Evolutionary conservation across 164 flowering plant genomes (phyloP).

Genomic region (Magnolia changhungtana): DNA sequence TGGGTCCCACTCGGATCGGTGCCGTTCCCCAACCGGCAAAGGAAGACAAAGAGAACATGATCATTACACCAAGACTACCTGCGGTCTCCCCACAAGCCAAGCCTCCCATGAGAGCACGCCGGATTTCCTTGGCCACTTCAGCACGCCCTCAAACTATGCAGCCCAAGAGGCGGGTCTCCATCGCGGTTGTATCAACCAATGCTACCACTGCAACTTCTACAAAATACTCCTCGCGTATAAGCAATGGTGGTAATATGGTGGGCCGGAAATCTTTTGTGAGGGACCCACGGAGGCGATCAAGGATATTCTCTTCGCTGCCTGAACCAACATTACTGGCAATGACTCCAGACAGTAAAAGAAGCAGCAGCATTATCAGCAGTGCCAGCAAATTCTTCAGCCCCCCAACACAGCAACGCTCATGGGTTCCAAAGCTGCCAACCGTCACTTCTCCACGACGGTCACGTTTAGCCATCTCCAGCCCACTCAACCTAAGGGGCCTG

Average conservation of each 20-base stretch:
- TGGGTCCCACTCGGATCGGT: constrained; percentile 19
- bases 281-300: constrained; percentile 54
- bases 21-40: constrained; percentile 14
- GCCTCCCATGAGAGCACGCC: constrained; percentile 41
- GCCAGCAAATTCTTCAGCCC: constrained; percentile 63
- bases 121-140: constrained; percentile 53
- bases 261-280: constrained; percentile 43
- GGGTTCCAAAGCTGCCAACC: constrained; percentile 62
- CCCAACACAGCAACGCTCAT: constrained; percentile 34
- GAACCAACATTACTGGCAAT: constrained; percentile 17
- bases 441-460: constrained; percentile 61
- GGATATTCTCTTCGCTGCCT: constrained; percentile 51
- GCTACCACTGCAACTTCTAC: constrained; percentile 37
- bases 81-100: constrained; percentile 18
- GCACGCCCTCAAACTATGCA: constrained; percentile 36
- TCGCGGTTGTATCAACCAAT: constrained; percentile 54
- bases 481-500: constrained; percentile 46
- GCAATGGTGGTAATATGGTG: constrained; percentile 14
- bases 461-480: constrained; percentile 64
- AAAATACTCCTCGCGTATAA: constrained; percentile 22
- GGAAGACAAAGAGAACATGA: constrained; percentile 50
- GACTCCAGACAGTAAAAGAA: constrained; percentile 42
- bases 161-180: constrained; percentile 69
- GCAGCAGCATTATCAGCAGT: constrained; percentile 32
- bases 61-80: constrained; percentile 6